These are phyloP conservation scores for Hansfordia pulvinata DNA, from an alignment of 2,329 filamentous ascomycete species.

Conservation along the genomic window DNA sequence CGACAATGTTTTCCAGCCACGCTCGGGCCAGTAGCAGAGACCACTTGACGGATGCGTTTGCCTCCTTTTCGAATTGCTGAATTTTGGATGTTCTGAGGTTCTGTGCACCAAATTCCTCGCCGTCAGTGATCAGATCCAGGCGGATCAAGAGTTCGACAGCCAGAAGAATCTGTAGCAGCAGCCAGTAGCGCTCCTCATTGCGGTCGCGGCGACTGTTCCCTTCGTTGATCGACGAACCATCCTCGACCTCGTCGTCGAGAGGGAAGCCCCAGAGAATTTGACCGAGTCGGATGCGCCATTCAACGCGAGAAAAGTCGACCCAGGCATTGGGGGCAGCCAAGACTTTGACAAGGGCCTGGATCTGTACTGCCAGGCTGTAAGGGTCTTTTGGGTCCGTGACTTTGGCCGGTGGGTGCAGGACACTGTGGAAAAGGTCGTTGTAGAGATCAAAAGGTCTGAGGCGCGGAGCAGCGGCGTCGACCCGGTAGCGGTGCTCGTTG, in stretches of 20 bases:
- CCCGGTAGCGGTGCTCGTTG: slow-evolving; percentile 40
- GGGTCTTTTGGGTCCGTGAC: slow-evolving; percentile 44
- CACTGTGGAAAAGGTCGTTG: slow-evolving; percentile 45
- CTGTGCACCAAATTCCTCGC: slow-evolving; percentile 39
- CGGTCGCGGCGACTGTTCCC: slow-evolving; percentile 33
- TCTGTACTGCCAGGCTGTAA: slow-evolving; percentile 55
- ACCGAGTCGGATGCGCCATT: slow-evolving; percentile 61
- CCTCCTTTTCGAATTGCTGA: slow-evolving; percentile 46
- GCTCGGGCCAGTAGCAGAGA: slow-evolving; percentile 48
- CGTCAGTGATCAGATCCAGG: slow-evolving; percentile 48
- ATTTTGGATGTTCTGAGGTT: slow-evolving; percentile 41
- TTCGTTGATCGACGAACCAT: slow-evolving; percentile 36
- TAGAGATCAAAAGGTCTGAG: slow-evolving; percentile 42
- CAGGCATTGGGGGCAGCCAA: slow-evolving; percentile 53
- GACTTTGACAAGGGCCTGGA: slow-evolving; percentile 52
- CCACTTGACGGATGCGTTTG: slow-evolving; percentile 51
- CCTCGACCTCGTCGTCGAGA: slow-evolving; percentile 36
- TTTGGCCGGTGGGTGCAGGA: slow-evolving; percentile 42
- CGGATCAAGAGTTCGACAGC: slow-evolving; percentile 52
- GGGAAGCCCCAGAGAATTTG: slow-evolving; percentile 55
- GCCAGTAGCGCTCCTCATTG: slow-evolving; percentile 52
- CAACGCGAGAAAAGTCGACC: slow-evolving; percentile 62
- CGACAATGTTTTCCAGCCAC: slow-evolving; percentile 55
- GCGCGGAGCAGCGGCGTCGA: slow-evolving; percentile 34
- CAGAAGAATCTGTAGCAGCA: slow-evolving; percentile 51